Percentiles rank a stretch among this genome's conserved stretches.
Evolutionary conservation across 768 basidiomycete genomes (phyloP).

Genomic region (Phanerodontia chrysosporium): DNA sequence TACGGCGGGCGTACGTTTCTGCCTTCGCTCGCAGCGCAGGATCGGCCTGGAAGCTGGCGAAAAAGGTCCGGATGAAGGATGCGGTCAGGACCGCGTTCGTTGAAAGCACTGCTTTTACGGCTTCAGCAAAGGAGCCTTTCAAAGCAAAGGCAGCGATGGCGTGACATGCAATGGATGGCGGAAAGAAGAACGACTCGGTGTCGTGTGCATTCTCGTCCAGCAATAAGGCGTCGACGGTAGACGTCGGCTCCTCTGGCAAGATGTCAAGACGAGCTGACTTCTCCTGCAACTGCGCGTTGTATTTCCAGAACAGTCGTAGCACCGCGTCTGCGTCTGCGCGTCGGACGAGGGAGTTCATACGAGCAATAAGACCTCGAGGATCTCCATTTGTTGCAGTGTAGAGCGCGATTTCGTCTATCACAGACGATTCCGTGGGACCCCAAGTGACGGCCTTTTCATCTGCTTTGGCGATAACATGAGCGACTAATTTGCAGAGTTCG

Average conservation of each 20-base stretch:
- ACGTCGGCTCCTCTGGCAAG: background rate
- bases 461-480: slow-evolving; percentile 22
- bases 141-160: slow-evolving; percentile 61
- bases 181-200: background rate
- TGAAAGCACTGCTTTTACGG: background rate
- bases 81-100: slow-evolving; percentile 22
- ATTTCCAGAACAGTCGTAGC: slow-evolving; percentile 1
- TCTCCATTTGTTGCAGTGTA: slow-evolving; percentile 41
- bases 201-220: background rate
- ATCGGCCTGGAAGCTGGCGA: slow-evolving; percentile 33
- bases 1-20: slow-evolving; percentile 39
- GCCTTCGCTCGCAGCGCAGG: slow-evolving; percentile 38
- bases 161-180: slow-evolving; percentile 38
- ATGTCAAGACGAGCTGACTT: slow-evolving; percentile 3
- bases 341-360: slow-evolving; percentile 44
- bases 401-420: slow-evolving; percentile 46
- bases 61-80: slow-evolving; percentile 34
- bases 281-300: slow-evolving; percentile 17
- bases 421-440: slow-evolving; percentile 18
- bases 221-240: background rate
- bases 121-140: slow-evolving; percentile 46
- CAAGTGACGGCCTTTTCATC: background rate
- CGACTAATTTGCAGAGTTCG: slow-evolving; percentile 35
- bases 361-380: slow-evolving; percentile 44
- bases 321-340: slow-evolving; percentile 26